These are phyloP conservation scores for Neostapfia colusana DNA, from an alignment of 176 grass and related monocot species.

Conservation along the genomic window DNA sequence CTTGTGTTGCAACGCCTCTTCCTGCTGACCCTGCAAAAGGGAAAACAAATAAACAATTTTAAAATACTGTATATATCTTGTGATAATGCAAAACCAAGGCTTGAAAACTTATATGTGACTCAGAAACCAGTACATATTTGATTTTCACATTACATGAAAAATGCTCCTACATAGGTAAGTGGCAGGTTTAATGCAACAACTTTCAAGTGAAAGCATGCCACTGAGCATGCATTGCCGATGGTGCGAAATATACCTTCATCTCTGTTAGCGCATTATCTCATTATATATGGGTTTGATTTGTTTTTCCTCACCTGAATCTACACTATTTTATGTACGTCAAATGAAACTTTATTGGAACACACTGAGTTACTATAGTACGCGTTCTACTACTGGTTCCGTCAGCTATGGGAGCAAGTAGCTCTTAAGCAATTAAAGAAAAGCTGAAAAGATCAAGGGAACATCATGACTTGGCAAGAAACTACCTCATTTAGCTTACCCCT, in stretches of 20 bases:
- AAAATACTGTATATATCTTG: not conserved
- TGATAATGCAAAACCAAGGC: not conserved
- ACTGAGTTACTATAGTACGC: too few species aligned
- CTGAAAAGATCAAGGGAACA: too few species aligned
- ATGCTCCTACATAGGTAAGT: too few species aligned
- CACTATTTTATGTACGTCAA: too few species aligned
- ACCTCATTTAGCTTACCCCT: too few species aligned
- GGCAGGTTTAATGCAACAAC: not conserved
- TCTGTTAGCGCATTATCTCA: not conserved
- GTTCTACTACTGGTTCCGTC: too few species aligned
- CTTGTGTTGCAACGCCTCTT: slow-evolving; percentile 34
- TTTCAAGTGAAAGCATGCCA: not conserved
- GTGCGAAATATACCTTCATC: not conserved
- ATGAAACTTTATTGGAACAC: too few species aligned
- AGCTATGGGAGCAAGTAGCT: too few species aligned
- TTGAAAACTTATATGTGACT: slow-evolving; percentile 12
- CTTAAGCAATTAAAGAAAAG: too few species aligned
- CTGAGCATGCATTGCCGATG: not conserved
- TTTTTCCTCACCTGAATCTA: too few species aligned
- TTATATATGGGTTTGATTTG: too few species aligned
- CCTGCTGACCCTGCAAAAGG: slow-evolving; percentile 50
- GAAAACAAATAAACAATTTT: not conserved
- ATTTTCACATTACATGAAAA: not conserved
- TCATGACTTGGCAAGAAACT: too few species aligned
- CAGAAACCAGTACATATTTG: not conserved